A percentile compares a stretch with the other conserved stretches of the same genome.
phyloP scores from a whole-genome alignment of 495 filamentous ascomycete species.

The Talaromyces borbonicus region DNA sequence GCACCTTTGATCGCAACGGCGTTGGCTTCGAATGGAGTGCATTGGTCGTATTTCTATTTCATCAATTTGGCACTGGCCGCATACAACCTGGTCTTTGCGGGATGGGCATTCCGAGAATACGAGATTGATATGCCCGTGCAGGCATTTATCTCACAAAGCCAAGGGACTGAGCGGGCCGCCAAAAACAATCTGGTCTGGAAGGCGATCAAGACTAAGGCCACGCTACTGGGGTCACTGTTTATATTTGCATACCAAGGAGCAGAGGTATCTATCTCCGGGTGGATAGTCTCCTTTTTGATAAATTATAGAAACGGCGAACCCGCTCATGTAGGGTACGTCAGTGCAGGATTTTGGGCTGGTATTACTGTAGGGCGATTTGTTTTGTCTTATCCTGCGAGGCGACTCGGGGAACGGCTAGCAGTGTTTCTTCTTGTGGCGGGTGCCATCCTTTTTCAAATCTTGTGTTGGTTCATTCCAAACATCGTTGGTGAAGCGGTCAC shows the following conservation, averaged over 20 bases:
- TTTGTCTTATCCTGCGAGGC: slow-evolving; percentile 51
- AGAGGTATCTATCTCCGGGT: slow-evolving; percentile 68
- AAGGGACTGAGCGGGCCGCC: slow-evolving; percentile 10
- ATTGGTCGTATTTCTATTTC: slow-evolving; percentile 25
- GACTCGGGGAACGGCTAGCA: slow-evolving; percentile 57
- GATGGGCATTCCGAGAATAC: slow-evolving; percentile 46
- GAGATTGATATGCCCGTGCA: slow-evolving; percentile 21
- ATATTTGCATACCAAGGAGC: slow-evolving; percentile 77
- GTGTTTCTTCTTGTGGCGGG: slow-evolving; percentile 50
- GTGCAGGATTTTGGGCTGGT: slow-evolving; percentile 66
- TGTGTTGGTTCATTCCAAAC: slow-evolving; percentile 68
- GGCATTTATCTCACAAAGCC: not conserved
- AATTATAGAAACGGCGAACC: slow-evolving; percentile 56
- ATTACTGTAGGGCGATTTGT: slow-evolving; percentile 61
- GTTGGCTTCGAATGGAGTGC: slow-evolving; percentile 27
- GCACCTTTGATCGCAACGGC: slow-evolving; percentile 66
- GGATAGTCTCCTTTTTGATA: slow-evolving; percentile 75
- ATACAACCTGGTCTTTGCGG: slow-evolving; percentile 36
- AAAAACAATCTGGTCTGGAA: slow-evolving; percentile 23
- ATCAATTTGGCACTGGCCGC: slow-evolving; percentile 29
- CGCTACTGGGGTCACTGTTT: slow-evolving; percentile 62
- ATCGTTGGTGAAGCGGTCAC: slow-evolving; percentile 61
- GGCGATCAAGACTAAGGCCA: slow-evolving; percentile 47
- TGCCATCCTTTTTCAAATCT: slow-evolving; percentile 55
- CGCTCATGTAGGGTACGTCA: slow-evolving; percentile 64